Conservation (phyloP, 2,329 filamentous ascomycete species). For the Madurella mycetomatis region DNA sequence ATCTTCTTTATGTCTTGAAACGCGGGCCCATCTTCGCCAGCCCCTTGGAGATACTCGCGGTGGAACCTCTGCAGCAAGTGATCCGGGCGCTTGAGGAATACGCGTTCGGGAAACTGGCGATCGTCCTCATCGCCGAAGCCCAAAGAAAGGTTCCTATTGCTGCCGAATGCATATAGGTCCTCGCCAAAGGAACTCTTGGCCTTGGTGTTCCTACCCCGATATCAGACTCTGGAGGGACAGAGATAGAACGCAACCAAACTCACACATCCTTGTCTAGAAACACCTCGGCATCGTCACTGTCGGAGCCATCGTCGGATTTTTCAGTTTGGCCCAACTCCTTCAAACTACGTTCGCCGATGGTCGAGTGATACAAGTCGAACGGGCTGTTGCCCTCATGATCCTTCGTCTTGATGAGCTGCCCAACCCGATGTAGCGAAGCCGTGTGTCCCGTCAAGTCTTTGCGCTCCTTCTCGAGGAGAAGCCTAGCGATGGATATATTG, state of each 20-base stretch:
- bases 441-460: conserved; percentile 59
- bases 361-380: conserved; percentile 86
- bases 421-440: conserved; percentile 56
- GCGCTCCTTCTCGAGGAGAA: conserved; percentile 74
- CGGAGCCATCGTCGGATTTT: conserved; percentile 48
- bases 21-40: conserved; percentile 35
- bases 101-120: conserved; percentile 84
- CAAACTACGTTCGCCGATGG: conserved; percentile 73
- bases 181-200: conserved; percentile 51
- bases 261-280: conserved; percentile 23
- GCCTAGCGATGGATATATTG: conserved; percentile 78
- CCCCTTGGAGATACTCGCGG: conserved; percentile 57
- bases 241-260: conserved; percentile 20
- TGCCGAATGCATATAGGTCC: conserved; percentile 90
- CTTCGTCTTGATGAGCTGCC: conserved; percentile 86
- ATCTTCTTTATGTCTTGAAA: conserved; percentile 47
- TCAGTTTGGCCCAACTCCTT: conserved; percentile 37
- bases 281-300: conserved; percentile 46
- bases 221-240: conserved; percentile 12
- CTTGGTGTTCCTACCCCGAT: conserved; percentile 13
- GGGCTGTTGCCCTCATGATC: conserved; percentile 93
- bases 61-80: conserved; percentile 72
- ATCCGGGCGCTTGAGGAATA: conserved; percentile 70
- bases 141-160: conserved; percentile 90
- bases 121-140: conserved; percentile 96